Conservation (phyloP, 164 flowering plant genomes). For the Sedum album region DNA sequence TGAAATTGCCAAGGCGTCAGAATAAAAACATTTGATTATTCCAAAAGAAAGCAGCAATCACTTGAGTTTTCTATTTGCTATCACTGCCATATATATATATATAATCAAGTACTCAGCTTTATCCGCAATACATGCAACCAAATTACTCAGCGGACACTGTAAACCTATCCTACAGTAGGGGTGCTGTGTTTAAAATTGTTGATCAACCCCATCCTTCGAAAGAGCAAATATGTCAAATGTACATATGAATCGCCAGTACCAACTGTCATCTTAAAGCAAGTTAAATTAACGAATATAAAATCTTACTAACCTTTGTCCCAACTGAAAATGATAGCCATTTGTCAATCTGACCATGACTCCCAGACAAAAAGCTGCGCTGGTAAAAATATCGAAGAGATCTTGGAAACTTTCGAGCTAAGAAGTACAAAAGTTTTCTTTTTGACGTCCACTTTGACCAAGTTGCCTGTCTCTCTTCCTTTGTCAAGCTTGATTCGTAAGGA, state of each 20-base stretch:
- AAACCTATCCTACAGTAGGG: too few species aligned
- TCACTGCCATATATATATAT: background rate
- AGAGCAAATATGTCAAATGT: too few species aligned
- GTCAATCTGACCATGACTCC: slow-evolving; percentile 65
- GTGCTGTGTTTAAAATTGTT: too few species aligned
- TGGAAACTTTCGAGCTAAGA: slow-evolving; percentile 71
- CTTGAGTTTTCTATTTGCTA: background rate
- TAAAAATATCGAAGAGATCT: slow-evolving; percentile 57
- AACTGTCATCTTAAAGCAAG: too few species aligned
- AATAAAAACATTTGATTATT: background rate
- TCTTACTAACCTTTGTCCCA: slow-evolving; percentile 48
- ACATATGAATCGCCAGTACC: too few species aligned
- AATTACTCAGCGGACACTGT: background rate
- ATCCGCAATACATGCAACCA: background rate
- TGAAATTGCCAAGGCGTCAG: background rate
- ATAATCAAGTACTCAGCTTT: background rate
- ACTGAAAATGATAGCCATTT: slow-evolving; percentile 61
- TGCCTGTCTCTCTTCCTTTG: slow-evolving; percentile 50
- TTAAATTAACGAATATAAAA: too few species aligned
- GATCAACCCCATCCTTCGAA: background rate
- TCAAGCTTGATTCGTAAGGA: slow-evolving; percentile 82
- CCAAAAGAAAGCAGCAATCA: background rate
- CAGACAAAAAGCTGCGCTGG: slow-evolving; percentile 62
- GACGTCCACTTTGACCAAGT: slow-evolving; percentile 70
- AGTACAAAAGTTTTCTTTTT: slow-evolving; percentile 63